Conservation (phyloP, 1,139 yeast species). For the Suzukiozyma palmioleophila region DNA sequence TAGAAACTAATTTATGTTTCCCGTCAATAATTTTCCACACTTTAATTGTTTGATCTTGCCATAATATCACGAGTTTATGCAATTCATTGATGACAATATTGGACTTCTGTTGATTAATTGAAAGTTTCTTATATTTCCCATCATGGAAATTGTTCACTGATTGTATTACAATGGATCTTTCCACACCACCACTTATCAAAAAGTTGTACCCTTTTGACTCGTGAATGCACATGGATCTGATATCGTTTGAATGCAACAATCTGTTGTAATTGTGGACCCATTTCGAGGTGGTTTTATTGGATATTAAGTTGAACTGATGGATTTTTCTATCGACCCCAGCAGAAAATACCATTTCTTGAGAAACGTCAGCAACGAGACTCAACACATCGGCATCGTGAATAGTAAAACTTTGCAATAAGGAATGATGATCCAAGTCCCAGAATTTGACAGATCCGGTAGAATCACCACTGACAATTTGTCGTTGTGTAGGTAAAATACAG, state of each 20-base stretch:
- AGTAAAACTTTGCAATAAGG: conserved; percentile 75
- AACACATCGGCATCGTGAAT: conserved; percentile 92
- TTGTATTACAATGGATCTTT: conserved; percentile 70
- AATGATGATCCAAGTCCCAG: conserved; percentile 80
- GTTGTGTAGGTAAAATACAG: conserved; percentile 52
- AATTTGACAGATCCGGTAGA: conserved; percentile 91
- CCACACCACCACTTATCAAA: conserved; percentile 87
- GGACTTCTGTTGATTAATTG: conserved; percentile 59
- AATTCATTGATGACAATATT: conserved; percentile 49
- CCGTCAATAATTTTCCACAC: conserved; percentile 63
- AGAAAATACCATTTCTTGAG: conserved; percentile 67
- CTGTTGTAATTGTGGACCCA: conserved; percentile 85
- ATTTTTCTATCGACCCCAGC: conserved; percentile 96
- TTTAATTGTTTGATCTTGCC: conserved; percentile 81
- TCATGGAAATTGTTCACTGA: conserved; percentile 66
- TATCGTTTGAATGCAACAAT: conserved; percentile 83
- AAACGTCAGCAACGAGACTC: conserved; percentile 59
- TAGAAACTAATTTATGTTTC: conserved; percentile 53
- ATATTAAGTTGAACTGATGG: conserved; percentile 54
- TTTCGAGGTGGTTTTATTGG: conserved; percentile 38
- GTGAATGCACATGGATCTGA: conserved; percentile 70
- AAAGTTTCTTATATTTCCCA: conserved; percentile 69
- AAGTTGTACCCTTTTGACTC: conserved; percentile 68
- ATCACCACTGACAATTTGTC: conserved; percentile 88
- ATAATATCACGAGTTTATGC: conserved; percentile 57